Conservation (phyloP, 495 filamentous ascomycete species). For the Aspergillus baeticus region DNA sequence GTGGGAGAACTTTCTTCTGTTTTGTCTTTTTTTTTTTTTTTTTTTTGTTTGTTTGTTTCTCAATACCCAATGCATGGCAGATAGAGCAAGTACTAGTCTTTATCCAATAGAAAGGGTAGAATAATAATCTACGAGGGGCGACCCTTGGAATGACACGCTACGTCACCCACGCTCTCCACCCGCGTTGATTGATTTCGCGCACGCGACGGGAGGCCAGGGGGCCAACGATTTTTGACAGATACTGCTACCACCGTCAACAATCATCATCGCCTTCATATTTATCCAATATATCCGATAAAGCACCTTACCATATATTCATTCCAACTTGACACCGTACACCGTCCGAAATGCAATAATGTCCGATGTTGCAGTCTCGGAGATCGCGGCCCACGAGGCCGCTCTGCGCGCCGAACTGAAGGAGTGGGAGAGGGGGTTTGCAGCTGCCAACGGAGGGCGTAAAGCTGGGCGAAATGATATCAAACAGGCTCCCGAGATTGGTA, state of each 20-base stretch:
- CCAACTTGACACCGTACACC: neutral
- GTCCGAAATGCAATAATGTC: conserved; percentile 34
- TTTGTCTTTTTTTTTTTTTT: too few relatives aligned
- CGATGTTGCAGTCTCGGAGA: conserved; percentile 25
- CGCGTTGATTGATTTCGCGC: conserved; percentile 31
- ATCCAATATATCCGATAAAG: neutral
- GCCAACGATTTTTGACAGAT: neutral
- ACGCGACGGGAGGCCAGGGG: conserved; percentile 18
- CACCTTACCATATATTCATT: neutral
- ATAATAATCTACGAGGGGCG: neutral
- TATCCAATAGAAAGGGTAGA: too few relatives aligned
- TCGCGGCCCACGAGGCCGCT: conserved; percentile 24
- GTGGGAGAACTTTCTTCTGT: too few relatives aligned
- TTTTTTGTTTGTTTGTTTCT: too few relatives aligned
- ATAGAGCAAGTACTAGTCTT: too few relatives aligned
- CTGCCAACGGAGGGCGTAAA: conserved; percentile 68
- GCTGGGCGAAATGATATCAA: conserved; percentile 86
- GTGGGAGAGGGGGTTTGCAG: conserved; percentile 81
- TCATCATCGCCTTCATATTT: neutral
- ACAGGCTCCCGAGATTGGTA: conserved; percentile 77
- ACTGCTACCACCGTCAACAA: neutral
- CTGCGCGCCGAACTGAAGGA: conserved; percentile 77
- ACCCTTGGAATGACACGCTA: conserved; percentile 16
- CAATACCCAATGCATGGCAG: too few relatives aligned
- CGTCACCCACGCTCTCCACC: conserved; percentile 18